These are phyloP conservation scores for Leccinum subgranulosum DNA, from an alignment of 768 basidiomycete genomes.

Conservation along the genomic window DNA sequence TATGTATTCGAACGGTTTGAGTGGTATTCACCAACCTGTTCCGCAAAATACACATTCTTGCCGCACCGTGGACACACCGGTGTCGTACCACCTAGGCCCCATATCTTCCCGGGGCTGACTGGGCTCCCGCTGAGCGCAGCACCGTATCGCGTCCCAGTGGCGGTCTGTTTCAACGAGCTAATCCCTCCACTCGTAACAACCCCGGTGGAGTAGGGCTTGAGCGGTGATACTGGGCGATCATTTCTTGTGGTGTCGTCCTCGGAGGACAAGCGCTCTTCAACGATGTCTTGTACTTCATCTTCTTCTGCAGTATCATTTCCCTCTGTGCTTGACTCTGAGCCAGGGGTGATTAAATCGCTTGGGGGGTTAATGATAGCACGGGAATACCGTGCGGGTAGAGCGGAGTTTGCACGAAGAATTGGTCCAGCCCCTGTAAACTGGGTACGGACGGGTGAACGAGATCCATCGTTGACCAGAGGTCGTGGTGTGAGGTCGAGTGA, in stretches of 20 bases:
- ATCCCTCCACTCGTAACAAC: conserved; percentile 4
- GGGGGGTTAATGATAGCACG: conserved; percentile 17
- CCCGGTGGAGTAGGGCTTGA: conserved; percentile 27
- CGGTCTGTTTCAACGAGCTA: conserved; percentile 37
- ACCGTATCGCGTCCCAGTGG: conserved; percentile 69
- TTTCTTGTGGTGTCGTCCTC: conserved; percentile 38
- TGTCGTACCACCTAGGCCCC: conserved; percentile 48
- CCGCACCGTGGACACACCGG: conserved; percentile 67
- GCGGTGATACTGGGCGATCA: conserved; percentile 24
- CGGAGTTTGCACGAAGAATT: conserved; percentile 40
- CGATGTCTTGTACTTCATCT: conserved; percentile 27
- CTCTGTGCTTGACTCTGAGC: conserved; percentile 13
- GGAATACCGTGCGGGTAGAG: conserved; percentile 38
- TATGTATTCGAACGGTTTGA: neutral
- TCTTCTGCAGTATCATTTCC: conserved; percentile 26
- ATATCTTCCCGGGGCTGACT: conserved; percentile 43
- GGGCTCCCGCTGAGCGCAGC: conserved; percentile 46
- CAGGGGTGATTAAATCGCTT: conserved; percentile 6
- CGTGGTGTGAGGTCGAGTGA: conserved; percentile 28
- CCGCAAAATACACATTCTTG: conserved; percentile 82
- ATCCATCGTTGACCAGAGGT: conserved; percentile 10
- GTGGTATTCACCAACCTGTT: conserved; percentile 49
- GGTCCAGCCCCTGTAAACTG: conserved; percentile 29
- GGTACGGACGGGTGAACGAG: conserved; percentile 26
- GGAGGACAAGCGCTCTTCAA: conserved; percentile 26